These are phyloP conservation scores for Linderniella brevidens DNA, from an alignment of 257 asterid species.

Conservation along the genomic window DNA sequence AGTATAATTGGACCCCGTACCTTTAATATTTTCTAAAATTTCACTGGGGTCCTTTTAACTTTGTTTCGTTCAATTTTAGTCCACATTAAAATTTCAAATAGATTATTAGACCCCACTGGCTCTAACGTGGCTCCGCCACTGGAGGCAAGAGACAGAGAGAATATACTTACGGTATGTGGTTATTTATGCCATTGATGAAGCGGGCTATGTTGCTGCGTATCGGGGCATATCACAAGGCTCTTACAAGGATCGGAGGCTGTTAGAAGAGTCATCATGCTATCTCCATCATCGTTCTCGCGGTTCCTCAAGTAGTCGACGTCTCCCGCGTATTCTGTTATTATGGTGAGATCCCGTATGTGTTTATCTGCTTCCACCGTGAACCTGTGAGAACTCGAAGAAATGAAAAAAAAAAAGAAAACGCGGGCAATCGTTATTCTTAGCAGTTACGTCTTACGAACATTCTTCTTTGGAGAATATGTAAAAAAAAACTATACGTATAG, in stretches of 20 bases:
- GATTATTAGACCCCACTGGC: too few relatives aligned
- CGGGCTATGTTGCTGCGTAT: slow-evolving; percentile 83
- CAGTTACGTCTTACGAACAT: too few relatives aligned
- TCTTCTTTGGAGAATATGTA: too few relatives aligned
- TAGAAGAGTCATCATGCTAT: slow-evolving; percentile 95
- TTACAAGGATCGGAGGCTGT: slow-evolving; percentile 43
- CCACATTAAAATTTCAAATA: too few relatives aligned
- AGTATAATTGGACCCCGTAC: too few relatives aligned
- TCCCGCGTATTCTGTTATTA: slow-evolving; percentile 87
- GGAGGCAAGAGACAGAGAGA: too few relatives aligned
- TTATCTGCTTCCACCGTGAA: slow-evolving; percentile 90
- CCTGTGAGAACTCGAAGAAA: slow-evolving; percentile 16
- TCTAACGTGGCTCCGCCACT: too few relatives aligned
- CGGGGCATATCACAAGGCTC: slow-evolving; percentile 78
- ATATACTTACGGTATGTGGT: slow-evolving; percentile 17
- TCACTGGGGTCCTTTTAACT: too few relatives aligned
- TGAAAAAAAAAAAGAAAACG: too few relatives aligned
- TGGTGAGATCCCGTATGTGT: slow-evolving; percentile 55
- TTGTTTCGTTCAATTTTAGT: too few relatives aligned
- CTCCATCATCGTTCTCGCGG: slow-evolving; percentile 65
- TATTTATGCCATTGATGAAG: slow-evolving; percentile 88
- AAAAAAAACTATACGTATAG: background rate
- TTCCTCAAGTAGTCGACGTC: slow-evolving; percentile 70
- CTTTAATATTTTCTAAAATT: too few relatives aligned
- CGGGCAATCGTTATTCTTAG: too few relatives aligned